Conservation (phyloP, 164 flowering plant species). For the Warburgia ugandensis region DNA sequence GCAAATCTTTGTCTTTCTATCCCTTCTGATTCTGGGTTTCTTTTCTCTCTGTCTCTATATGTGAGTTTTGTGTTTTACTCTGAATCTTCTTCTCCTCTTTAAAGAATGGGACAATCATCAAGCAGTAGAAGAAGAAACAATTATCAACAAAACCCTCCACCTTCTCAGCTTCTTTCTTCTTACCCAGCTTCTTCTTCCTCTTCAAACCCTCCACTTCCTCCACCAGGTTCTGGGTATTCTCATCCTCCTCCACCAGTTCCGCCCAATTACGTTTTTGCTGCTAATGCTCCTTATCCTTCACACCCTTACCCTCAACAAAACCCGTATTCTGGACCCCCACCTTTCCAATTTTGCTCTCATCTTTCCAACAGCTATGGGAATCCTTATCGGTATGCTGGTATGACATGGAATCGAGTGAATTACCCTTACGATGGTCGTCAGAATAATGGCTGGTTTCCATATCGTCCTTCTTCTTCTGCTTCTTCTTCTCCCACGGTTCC, state of each 20-base stretch:
- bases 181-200: slow-evolving; percentile 12
- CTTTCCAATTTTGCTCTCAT: background rate
- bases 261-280: slow-evolving; percentile 18
- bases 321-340: slow-evolving; percentile 15
- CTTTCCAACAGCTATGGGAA: background rate
- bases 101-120: slow-evolving; percentile 47
- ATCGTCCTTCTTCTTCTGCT: slow-evolving; percentile 14
- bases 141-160: background rate
- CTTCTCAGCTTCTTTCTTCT: slow-evolving; percentile 9
- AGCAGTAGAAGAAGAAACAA: slow-evolving; percentile 35
- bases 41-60: background rate
- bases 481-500: slow-evolving; percentile 7
- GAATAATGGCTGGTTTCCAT: slow-evolving; percentile 29
- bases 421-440: slow-evolving; percentile 27
- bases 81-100: background rate
- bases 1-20: background rate
- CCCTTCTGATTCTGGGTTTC: background rate
- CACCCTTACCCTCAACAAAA: slow-evolving; percentile 16
- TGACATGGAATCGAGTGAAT: slow-evolving; percentile 16
- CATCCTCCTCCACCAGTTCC: slow-evolving; percentile 1
- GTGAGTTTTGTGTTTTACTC: no score
- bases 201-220: slow-evolving; percentile 13
- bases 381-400: background rate
- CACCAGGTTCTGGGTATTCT: slow-evolving; percentile 1
- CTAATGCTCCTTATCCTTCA: slow-evolving; percentile 24